These are phyloP conservation scores for Zizania latifolia DNA, from an alignment of 176 grass and related monocot species.

Conservation along the genomic window DNA sequence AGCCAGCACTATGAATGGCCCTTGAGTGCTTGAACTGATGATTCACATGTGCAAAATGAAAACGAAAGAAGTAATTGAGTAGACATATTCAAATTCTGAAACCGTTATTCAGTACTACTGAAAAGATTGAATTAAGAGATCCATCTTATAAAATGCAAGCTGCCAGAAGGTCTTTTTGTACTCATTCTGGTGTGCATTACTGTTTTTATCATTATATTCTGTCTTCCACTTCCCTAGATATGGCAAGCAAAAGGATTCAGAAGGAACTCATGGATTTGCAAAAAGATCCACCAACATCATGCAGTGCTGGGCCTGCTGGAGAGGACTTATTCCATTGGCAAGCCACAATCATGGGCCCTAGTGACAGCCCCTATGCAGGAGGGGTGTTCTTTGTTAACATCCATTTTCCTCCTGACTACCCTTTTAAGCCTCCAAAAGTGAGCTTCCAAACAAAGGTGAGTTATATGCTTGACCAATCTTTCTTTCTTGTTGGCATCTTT, in stretches of 20 bases:
- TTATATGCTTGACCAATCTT: neutral
- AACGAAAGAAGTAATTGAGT: neutral
- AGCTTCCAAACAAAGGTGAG: conserved; percentile 87
- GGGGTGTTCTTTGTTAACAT: conserved; percentile 89
- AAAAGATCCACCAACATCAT: conserved; percentile 80
- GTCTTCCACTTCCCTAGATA: conserved; percentile 37
- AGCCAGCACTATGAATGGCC: neutral
- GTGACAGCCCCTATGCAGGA: conserved; percentile 76
- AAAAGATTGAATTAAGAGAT: neutral
- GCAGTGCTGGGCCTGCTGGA: conserved; percentile 80
- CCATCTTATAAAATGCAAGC: neutral
- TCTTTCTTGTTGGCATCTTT: neutral
- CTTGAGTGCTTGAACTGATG: neutral
- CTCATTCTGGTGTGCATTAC: neutral
- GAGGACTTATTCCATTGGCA: conserved; percentile 92
- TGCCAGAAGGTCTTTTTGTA: neutral
- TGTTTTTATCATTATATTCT: conserved; percentile 12
- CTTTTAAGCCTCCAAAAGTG: conserved; percentile 91
- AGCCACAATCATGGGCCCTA: conserved; percentile 87
- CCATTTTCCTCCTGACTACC: conserved; percentile 91
- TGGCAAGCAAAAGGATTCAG: conserved; percentile 95
- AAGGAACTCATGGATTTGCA: conserved; percentile 89
- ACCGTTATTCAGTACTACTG: neutral
- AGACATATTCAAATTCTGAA: neutral
- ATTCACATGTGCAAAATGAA: neutral